Evolutionary conservation across 75 land plant species (phyloP), one percentile per base, ranked within the genome.

Genomic region (Cryptomeria japonica): DNA sequence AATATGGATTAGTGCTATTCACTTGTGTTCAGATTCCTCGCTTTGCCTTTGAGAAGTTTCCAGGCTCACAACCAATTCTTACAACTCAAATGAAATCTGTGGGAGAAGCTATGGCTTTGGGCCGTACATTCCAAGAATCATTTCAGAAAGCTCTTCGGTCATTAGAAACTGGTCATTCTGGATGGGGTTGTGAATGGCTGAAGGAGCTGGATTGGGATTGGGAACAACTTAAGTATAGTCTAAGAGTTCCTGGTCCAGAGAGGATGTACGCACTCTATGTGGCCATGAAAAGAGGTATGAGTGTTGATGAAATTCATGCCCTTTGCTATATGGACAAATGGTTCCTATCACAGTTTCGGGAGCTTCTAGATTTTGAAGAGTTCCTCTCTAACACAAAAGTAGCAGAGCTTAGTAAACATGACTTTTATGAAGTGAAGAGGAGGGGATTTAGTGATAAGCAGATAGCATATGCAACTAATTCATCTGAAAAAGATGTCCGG

Each of bases 41-140:
- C 19, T 98, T 98, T 93, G 99, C 99, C 18, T 98, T 98, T 91
- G 99, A 98, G 91, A 98, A 98, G 86, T 98, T 98, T 89, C 99
- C 99, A 70, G 99, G 99, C 36, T 97, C 99, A 47, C 93, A 98
- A 83, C 99, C 99, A 80, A 90, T 98, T 46, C 86, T 98, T 84
- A 95, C 99, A 37, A 98, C 99, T 5, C 99, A 98, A 87, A 98
- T 98, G 99, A 98, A 98, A 80, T 98, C 99, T 76, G 99, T 98
- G 13, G 99, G 99, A 76, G 99, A 98, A 90, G 87, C 99, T 8
- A 98, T 98, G 99, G 99, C 99, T 0, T 56, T 98, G 87, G 99
- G 99, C 44, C 93, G 99, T 28, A 97, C 99, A 32, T 98, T 98
- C 83, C 99, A 97, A 84, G 99, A 98, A 85, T 98, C 99, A 36